Evolutionary conservation across 768 basidiomycete species (phyloP).

Genomic region (Rubroboletus pulcherrimus): DNA sequence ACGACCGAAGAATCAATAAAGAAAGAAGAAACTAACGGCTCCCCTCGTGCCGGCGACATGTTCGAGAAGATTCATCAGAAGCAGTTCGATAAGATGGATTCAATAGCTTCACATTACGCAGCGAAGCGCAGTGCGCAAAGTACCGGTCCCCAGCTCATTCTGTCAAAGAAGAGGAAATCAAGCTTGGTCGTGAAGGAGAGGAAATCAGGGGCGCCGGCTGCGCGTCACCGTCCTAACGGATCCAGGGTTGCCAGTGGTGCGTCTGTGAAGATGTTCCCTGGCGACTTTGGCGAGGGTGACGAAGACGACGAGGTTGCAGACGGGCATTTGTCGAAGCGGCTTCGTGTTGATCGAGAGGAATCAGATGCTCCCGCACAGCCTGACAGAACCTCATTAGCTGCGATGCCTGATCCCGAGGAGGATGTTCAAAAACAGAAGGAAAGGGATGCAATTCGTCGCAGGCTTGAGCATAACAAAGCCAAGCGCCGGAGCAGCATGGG

Average conservation of each 20-base stretch:
- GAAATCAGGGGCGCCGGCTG: constrained; percentile 2
- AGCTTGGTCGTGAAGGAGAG: constrained; percentile 42
- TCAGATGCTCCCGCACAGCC: constrained; percentile 21
- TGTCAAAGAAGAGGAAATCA: constrained; percentile 46
- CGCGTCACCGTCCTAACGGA: constrained; percentile 23
- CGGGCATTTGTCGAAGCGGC: constrained; percentile 43
- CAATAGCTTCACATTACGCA: constrained; percentile 56
- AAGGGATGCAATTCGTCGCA: constrained; percentile 57
- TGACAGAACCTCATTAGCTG: constrained; percentile 36
- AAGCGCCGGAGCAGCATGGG: constrained; percentile 67
- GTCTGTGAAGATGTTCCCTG: constrained; percentile 42
- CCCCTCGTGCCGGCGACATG: constrained; percentile 26
- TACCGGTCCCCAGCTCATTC: constrained; percentile 17
- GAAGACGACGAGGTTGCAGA: constrained; percentile 39
- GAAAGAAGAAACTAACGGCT: constrained; percentile 23
- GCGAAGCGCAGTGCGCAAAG: constrained; percentile 34
- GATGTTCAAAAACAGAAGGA: constrained; percentile 40
- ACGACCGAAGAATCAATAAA: constrained; percentile 1
- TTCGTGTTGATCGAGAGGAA: constrained; percentile 35
- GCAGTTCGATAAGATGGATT: constrained; percentile 74
- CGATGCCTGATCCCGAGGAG: constrained; percentile 20
- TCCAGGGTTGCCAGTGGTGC: constrained; percentile 24
- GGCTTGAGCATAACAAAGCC: constrained; percentile 63
- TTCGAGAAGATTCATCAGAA: constrained; percentile 62
- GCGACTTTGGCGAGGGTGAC: constrained; percentile 52